Percentiles rank a stretch among this genome's conserved stretches.
phyloP scores from a whole-genome alignment of 2,329 filamentous ascomycete genomes.

The Fusarium austroafricanum region DNA sequence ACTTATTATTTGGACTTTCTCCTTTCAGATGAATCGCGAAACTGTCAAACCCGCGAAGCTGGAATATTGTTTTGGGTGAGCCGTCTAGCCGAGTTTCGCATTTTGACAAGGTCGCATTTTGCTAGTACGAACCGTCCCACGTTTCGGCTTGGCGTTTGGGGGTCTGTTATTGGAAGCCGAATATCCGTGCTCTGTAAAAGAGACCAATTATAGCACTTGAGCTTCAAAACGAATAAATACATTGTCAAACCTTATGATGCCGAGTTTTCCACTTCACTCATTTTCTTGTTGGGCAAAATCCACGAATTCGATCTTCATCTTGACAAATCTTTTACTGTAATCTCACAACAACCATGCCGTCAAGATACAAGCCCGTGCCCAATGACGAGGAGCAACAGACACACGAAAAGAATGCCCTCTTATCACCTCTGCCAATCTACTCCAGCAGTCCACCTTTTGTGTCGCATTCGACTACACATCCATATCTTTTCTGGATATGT shows the following conservation, averaged over 20 bases:
- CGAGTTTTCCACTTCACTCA: neutral
- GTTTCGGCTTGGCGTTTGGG: constrained; percentile 32
- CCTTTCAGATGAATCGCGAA: no score
- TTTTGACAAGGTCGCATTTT: neutral
- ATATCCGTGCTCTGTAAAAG: neutral
- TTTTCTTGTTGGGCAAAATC: no score
- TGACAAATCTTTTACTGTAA: neutral
- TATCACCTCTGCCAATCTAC: constrained; percentile 3
- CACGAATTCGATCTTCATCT: neutral
- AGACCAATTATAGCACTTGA: neutral
- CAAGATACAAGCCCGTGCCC: constrained; percentile 18
- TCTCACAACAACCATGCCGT: neutral
- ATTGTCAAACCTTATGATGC: neutral
- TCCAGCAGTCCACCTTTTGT: neutral
- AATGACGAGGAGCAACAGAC: constrained; percentile 23
- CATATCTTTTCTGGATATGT: constrained; percentile 21
- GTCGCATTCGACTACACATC: neutral
- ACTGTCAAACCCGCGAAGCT: neutral
- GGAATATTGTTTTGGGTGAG: neutral
- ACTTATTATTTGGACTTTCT: no score
- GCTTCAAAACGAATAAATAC: neutral
- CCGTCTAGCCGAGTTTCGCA: neutral
- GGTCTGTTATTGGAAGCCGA: neutral
- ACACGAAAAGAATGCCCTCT: constrained; percentile 25
- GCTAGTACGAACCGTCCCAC: constrained; percentile 4